These are phyloP conservation scores for Vanrija humicola DNA, from an alignment of 1,284 basidiomycete species.

Conservation along the genomic window DNA sequence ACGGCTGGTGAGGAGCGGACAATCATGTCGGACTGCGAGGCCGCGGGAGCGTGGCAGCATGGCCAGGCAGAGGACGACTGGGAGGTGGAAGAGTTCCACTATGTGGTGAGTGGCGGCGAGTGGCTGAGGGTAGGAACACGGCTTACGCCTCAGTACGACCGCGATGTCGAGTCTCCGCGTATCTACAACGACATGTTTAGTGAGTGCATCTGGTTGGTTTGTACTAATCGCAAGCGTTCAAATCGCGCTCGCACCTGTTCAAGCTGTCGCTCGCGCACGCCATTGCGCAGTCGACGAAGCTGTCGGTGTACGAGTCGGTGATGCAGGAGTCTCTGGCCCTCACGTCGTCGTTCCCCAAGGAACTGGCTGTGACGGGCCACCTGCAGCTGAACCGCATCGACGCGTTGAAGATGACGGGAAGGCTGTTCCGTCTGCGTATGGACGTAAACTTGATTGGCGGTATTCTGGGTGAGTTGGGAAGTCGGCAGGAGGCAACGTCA, in stretches of 20 bases:
- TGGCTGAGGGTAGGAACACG: neutral
- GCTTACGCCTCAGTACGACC: constrained; percentile 64
- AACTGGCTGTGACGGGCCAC: constrained; percentile 73
- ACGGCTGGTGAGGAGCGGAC: constrained; percentile 68
- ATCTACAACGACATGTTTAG: constrained; percentile 63
- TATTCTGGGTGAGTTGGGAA: constrained; percentile 59
- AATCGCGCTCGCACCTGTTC: constrained; percentile 70
- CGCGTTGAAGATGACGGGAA: constrained; percentile 80
- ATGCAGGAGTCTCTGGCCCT: constrained; percentile 75
- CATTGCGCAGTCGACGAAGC: constrained; percentile 82
- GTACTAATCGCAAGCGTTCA: too few relatives aligned
- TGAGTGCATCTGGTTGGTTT: constrained; percentile 17
- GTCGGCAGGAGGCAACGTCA: neutral
- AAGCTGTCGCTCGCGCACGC: constrained; percentile 87
- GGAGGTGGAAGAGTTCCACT: constrained; percentile 89
- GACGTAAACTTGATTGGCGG: constrained; percentile 91
- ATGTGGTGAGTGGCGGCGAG: constrained; percentile 57
- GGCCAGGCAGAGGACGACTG: constrained; percentile 61
- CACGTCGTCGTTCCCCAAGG: constrained; percentile 76
- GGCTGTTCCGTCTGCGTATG: constrained; percentile 80
- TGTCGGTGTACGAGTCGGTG: constrained; percentile 80
- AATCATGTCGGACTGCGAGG: constrained; percentile 76
- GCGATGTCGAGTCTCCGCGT: constrained; percentile 73
- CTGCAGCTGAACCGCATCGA: constrained; percentile 74
- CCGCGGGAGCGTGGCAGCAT: constrained; percentile 63